A percentile compares a stretch with the other conserved stretches of the same genome.
phyloP scores from a whole-genome alignment of 139 green algal species.

The Chlorella sp. region DNA sequence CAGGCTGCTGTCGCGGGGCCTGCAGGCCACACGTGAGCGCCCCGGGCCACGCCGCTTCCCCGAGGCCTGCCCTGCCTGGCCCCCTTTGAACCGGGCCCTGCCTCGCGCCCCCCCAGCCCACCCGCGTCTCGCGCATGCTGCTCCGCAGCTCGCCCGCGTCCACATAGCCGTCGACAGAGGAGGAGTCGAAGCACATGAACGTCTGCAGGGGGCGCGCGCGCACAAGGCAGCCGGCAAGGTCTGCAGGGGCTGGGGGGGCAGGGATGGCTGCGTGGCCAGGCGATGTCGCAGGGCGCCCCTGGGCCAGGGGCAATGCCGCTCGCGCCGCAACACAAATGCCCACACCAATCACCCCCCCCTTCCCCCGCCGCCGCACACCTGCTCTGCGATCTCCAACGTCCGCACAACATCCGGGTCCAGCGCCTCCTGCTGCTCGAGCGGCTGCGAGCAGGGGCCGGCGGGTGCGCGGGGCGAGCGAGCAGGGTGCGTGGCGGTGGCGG shows the following conservation, averaged over 20 bases:
- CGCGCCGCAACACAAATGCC: no score
- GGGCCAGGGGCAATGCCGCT: not conserved
- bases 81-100: not conserved
- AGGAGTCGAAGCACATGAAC: constrained; percentile 8
- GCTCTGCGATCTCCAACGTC: no score
- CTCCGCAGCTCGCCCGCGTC: constrained; percentile 5
- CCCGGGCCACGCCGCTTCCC: not conserved
- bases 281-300: not conserved
- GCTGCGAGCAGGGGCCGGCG: no score
- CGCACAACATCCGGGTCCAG: no score
- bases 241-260: not conserved
- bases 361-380: no score
- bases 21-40: not conserved
- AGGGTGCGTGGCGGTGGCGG: no score
- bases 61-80: no score
- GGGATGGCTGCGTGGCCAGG: not conserved
- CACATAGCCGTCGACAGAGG: not conserved
- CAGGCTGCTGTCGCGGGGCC: not conserved
- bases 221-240: not conserved
- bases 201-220: constrained; percentile 3
- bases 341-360: no score
- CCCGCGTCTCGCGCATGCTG: constrained; percentile 16
- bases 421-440: no score
- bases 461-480: no score
- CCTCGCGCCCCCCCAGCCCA: not conserved